Conservation (phyloP, 768 basidiomycete species). For the Trametes gibbosa region DNA sequence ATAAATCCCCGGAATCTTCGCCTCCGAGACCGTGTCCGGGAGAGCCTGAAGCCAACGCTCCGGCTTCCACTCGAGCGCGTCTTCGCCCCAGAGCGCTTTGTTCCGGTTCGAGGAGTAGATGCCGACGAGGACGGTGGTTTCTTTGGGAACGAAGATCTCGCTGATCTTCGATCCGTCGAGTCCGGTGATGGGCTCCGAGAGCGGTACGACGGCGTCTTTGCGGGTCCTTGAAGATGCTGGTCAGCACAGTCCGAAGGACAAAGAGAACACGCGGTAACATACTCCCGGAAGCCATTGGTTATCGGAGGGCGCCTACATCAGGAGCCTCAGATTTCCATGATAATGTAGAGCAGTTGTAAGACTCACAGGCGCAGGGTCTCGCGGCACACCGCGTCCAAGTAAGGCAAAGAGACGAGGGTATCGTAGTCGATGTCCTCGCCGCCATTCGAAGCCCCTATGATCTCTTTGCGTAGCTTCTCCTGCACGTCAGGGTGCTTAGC, state of each 20-base stretch:
- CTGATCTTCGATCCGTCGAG: constrained; percentile 35
- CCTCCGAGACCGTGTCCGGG: constrained; percentile 1
- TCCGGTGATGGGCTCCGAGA: constrained; percentile 37
- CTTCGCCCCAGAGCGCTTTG: constrained; percentile 36
- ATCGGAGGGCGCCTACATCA: constrained; percentile 45
- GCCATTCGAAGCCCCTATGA: background rate
- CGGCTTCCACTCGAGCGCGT: constrained; percentile 34
- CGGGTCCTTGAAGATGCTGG: constrained; percentile 27
- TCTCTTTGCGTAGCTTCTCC: constrained; percentile 13
- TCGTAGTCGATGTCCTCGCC: constrained; percentile 10
- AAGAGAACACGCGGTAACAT: background rate
- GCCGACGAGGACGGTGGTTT: constrained; percentile 38
- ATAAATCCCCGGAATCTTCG: constrained; percentile 12
- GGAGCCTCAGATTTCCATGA: background rate
- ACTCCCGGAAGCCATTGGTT: constrained; percentile 33
- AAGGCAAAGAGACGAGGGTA: constrained; percentile 5
- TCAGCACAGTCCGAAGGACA: background rate
- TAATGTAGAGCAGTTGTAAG: background rate
- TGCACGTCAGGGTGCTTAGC: constrained; percentile 14
- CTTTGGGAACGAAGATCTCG: constrained; percentile 38
- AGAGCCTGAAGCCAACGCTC: constrained; percentile 20
- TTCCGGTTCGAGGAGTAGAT: constrained; percentile 40
- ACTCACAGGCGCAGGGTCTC: constrained; percentile 15
- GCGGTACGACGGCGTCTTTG: constrained; percentile 39
- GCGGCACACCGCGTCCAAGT: constrained; percentile 9